Evolutionary conservation across 305 asterid species (phyloP).

Genomic region (Galium porrigens): DNA sequence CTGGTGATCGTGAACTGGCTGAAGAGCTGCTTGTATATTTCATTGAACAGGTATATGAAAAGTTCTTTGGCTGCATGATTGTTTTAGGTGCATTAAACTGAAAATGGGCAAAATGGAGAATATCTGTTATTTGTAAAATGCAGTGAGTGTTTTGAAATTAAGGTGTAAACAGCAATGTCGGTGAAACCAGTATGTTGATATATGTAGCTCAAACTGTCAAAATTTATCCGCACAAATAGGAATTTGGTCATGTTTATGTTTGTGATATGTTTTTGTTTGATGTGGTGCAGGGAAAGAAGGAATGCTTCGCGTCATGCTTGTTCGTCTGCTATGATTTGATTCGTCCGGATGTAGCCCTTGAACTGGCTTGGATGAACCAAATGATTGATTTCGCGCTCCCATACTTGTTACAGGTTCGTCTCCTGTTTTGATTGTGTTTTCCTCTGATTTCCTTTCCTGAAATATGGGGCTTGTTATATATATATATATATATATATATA

Average conservation of each 20-base stretch:
- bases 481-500: too few species aligned
- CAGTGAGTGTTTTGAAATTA: background rate
- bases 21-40: slow-evolving; percentile 96
- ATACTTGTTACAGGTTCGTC: slow-evolving; percentile 72
- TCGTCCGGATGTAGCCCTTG: slow-evolving; percentile 87
- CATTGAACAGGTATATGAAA: slow-evolving; percentile 68
- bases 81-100: background rate
- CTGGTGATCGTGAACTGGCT: slow-evolving; percentile 98
- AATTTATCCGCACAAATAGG: background rate
- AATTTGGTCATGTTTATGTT: background rate
- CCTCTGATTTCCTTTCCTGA: background rate
- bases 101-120: background rate
- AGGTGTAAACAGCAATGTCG: background rate
- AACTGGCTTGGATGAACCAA: slow-evolving; percentile 94
- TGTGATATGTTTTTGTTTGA: background rate
- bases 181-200: too few species aligned
- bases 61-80: background rate
- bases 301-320: slow-evolving; percentile 93
- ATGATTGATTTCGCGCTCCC: slow-evolving; percentile 97
- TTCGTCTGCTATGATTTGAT: slow-evolving; percentile 90
- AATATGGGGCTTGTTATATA: background rate
- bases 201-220: background rate
- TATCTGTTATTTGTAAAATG: background rate
- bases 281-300: slow-evolving; percentile 86
- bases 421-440: background rate